These are phyloP conservation scores for Diversispora eburnea DNA, from an alignment of 192 early-diverging fungal species.

Conservation along the genomic window DNA sequence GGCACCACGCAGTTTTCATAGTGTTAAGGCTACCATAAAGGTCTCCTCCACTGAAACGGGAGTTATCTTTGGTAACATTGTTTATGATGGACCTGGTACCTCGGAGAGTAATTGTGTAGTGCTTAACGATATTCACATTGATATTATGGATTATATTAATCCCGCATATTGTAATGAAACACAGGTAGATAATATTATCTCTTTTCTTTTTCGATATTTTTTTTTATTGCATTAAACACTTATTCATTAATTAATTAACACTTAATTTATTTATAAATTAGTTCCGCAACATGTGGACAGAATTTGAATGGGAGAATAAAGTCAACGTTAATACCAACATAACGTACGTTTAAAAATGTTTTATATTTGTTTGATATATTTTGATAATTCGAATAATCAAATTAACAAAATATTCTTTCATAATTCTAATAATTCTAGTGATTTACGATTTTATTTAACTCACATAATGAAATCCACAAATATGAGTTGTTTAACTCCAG, in stretches of 20 bases:
- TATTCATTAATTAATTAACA: background rate
- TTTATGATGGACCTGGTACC: slow-evolving; percentile 94
- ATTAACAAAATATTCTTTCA: slow-evolving; percentile 2
- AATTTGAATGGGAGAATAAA: slow-evolving; percentile 99
- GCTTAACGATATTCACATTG: slow-evolving; percentile 96
- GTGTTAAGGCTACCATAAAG: slow-evolving; percentile 94
- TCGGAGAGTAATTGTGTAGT: slow-evolving; percentile 89
- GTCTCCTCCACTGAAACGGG: slow-evolving; percentile 98
- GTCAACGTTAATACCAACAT: slow-evolving; percentile 95
- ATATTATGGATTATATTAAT: slow-evolving; percentile 99
- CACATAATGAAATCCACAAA: slow-evolving; percentile 97
- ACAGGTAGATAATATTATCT: slow-evolving; percentile 47
- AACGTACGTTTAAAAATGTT: slow-evolving; percentile 48
- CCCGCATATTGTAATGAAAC: slow-evolving; percentile 86
- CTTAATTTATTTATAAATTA: slow-evolving; percentile 24
- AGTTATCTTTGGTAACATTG: slow-evolving; percentile 97
- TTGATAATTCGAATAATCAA: background rate
- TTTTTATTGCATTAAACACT: background rate
- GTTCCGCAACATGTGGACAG: slow-evolving; percentile 98
- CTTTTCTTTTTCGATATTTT: too few relatives aligned
- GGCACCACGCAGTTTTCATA: slow-evolving; percentile 89
- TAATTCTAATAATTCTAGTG: slow-evolving; percentile 47
- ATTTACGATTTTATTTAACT: slow-evolving; percentile 81
- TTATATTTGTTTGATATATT: background rate
- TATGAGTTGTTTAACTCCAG: slow-evolving; percentile 97